Evolutionary conservation across 768 basidiomycete genomes (phyloP).

Genomic region (Tulasnella sp.): DNA sequence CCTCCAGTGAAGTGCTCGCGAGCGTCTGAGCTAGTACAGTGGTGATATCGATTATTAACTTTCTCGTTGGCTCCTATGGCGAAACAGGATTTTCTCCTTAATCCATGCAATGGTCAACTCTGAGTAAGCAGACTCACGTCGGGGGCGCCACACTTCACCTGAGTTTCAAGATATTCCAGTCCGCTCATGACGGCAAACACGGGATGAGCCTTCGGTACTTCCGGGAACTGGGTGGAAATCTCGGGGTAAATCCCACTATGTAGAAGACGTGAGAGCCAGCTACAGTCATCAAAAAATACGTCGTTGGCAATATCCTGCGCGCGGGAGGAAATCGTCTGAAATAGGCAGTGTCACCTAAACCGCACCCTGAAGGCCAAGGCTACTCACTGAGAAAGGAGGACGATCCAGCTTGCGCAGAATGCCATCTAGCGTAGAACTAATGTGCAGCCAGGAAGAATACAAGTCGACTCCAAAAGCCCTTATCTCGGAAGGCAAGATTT

Average conservation of each 20-base stretch:
- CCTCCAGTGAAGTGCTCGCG: too few species aligned
- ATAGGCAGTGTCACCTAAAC: neutral
- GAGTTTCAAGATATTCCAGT: too few species aligned
- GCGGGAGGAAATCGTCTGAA: neutral
- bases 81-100: too few species aligned
- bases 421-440: neutral
- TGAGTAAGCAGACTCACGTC: neutral
- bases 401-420: neutral
- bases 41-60: too few species aligned
- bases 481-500: neutral
- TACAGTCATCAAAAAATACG: too few species aligned
- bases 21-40: too few species aligned
- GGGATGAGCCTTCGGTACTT: neutral
- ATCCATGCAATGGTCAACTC: too few species aligned
- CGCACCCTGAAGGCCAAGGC: neutral
- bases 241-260: neutral
- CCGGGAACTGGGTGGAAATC: neutral
- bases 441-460: neutral
- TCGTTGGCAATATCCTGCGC: too few species aligned
- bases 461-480: neutral
- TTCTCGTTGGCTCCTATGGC: too few species aligned
- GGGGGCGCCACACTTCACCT: neutral
- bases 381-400: neutral
- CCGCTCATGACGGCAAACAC: neutral
- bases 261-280: too few species aligned